These are phyloP conservation scores for Linum usitatissimum DNA, from an alignment of 345 rosid species.

Conservation along the genomic window DNA sequence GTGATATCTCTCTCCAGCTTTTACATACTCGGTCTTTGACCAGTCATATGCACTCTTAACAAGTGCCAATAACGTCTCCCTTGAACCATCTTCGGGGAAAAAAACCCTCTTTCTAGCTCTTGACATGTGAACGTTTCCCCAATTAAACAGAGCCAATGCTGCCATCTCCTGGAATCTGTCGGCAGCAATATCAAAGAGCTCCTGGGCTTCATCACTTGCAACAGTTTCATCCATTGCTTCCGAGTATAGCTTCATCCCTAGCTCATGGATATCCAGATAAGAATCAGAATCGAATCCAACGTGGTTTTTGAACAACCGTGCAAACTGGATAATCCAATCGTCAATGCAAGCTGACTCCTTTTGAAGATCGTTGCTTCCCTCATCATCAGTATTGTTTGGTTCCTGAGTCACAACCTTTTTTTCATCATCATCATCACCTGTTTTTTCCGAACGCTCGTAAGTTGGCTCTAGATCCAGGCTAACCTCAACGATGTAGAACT, in stretches of 20 bases:
- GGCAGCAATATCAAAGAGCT: conserved; percentile 69
- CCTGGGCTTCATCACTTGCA: conserved; percentile 78
- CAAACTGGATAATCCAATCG: conserved; percentile 88
- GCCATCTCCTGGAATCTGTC: conserved; percentile 97
- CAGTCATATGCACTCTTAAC: conserved; percentile 55
- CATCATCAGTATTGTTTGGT: conserved; percentile 23
- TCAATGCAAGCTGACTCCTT: conserved; percentile 39
- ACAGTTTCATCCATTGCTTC: conserved; percentile 93
- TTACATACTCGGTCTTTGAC: conserved; percentile 61
- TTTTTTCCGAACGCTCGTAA: conserved; percentile 57
- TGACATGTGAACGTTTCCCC: conserved; percentile 96
- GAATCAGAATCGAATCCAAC: conserved; percentile 96
- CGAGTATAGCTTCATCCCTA: conserved; percentile 83
- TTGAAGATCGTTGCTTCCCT: conserved; percentile 25
- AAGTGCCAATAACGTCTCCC: conserved; percentile 43
- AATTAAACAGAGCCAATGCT: conserved; percentile 82
- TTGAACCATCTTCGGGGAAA: conserved; percentile 56
- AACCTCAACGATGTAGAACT: conserved; percentile 68
- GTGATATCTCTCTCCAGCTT: conserved; percentile 68
- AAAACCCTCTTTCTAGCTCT: conserved; percentile 64
- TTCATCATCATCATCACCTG: conserved; percentile 25
- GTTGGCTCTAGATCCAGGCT: conserved; percentile 72
- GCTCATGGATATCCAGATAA: conserved; percentile 80
- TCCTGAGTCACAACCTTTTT: conserved; percentile 21
- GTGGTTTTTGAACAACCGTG: conserved; percentile 79